Conservation (phyloP, 2,329 filamentous ascomycete genomes). For the Botryosphaeria agaves region DNA sequence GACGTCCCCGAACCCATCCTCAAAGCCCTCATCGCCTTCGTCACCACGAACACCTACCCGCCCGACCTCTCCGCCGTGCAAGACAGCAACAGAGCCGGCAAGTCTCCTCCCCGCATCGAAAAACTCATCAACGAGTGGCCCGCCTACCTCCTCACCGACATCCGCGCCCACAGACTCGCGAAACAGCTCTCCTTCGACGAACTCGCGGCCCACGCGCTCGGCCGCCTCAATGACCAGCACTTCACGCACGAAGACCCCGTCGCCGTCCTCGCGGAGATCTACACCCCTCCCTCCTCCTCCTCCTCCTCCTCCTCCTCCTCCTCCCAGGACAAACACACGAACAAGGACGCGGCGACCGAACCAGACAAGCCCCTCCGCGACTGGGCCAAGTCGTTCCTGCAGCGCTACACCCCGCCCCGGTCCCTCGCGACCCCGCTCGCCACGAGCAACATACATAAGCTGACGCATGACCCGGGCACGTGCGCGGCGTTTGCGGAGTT, state of each 20-base stretch:
- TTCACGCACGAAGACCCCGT: constrained; percentile 19
- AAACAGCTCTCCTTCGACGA: constrained; percentile 18
- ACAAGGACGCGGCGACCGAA: neutral
- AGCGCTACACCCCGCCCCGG: neutral
- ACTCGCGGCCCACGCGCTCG: constrained; percentile 15
- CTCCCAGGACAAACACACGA: neutral
- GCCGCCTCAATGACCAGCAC: constrained; percentile 14
- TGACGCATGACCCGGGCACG: no score
- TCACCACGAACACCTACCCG: constrained; percentile 10
- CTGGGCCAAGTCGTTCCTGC: neutral
- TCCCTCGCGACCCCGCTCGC: neutral
- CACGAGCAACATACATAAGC: neutral
- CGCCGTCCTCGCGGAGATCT: constrained; percentile 16
- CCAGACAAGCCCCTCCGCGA: neutral
- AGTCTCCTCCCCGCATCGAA: neutral
- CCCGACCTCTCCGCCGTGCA: constrained; percentile 7
- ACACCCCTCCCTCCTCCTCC: constrained; percentile 5
- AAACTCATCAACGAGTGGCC: constrained; percentile 1
- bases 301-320: neutral
- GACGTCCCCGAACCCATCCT: neutral
- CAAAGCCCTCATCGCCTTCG: constrained; percentile 5
- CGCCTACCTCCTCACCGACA: constrained; percentile 9
- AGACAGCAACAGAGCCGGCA: neutral
- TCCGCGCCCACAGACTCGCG: constrained; percentile 16
- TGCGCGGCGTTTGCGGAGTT: no score